A percentile compares a stretch with the other conserved stretches of the same genome.
Evolutionary conservation across 2,329 filamentous ascomycete genomes (phyloP).

Genomic region (Dothideomycetes sp.): DNA sequence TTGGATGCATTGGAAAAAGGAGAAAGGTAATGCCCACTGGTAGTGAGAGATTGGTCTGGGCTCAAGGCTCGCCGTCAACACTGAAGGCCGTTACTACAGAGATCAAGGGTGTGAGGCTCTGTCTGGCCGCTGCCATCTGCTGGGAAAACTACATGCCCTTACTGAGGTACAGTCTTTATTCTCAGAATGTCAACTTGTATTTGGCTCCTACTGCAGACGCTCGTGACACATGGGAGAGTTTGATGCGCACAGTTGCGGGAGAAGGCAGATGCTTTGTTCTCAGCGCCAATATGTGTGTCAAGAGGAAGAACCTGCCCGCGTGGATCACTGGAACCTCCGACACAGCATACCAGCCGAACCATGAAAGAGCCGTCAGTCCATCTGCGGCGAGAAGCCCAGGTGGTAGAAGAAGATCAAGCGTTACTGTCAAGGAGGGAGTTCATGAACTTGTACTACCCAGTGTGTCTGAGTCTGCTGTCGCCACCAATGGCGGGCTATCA

Average conservation of each 20-base stretch:
- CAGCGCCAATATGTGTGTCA: conserved; percentile 73
- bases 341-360: conserved; percentile 11
- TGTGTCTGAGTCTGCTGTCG: conserved; percentile 12
- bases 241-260: conserved; percentile 72
- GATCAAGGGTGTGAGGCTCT: conserved; percentile 69
- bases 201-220: conserved; percentile 82
- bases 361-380: neutral
- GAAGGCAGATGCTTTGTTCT: conserved; percentile 82
- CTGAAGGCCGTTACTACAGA: conserved; percentile 67
- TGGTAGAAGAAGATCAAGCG: conserved; percentile 1
- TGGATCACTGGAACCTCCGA: conserved; percentile 38
- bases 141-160: conserved; percentile 98
- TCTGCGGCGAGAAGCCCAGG: neutral
- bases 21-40: conserved; percentile 91
- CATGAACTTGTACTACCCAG: conserved; percentile 42
- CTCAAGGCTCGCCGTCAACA: conserved; percentile 69
- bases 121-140: conserved; percentile 79
- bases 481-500: neutral
- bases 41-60: conserved; percentile 77
- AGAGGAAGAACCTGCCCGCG: conserved; percentile 42
- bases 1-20: conserved; percentile 70
- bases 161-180: conserved; percentile 70
- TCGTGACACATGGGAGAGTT: conserved; percentile 66
- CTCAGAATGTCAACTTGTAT: conserved; percentile 85
- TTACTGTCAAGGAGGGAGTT: conserved; percentile 32